Conservation (phyloP, 495 filamentous ascomycete genomes). For the Astrocystis sublimbata region DNA sequence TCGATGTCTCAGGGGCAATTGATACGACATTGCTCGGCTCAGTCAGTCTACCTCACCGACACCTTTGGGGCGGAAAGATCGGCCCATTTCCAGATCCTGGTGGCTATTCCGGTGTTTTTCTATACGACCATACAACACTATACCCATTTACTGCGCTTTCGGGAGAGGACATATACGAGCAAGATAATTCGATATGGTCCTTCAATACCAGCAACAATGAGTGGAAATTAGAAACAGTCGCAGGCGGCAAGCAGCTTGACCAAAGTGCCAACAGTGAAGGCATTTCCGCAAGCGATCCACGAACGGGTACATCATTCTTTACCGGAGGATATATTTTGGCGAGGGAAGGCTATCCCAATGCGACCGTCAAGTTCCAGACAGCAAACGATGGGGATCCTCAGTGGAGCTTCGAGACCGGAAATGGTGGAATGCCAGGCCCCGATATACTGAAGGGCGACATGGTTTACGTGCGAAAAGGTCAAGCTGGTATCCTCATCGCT, state of each 20-base stretch:
- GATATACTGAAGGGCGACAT: constrained; percentile 7
- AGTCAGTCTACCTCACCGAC: background rate
- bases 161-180: constrained; percentile 11
- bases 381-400: background rate
- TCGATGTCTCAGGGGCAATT: constrained; percentile 11
- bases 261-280: constrained; percentile 17
- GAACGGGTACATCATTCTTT: constrained; percentile 18
- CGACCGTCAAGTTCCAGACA: constrained; percentile 17
- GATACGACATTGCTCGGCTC: constrained; percentile 12
- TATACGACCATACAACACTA: constrained; percentile 20
- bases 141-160: constrained; percentile 17
- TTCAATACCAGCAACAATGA: constrained; percentile 15
- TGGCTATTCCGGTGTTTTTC: constrained; percentile 15
- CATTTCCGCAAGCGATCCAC: constrained; percentile 16
- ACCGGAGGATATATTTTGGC: constrained; percentile 13
- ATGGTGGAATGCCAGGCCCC: constrained; percentile 4
- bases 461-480: constrained; percentile 20
- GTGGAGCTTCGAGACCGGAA: constrained; percentile 11
- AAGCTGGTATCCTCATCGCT: constrained; percentile 15
- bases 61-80: background rate
- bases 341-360: constrained; percentile 13
- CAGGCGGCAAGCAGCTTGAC: constrained; percentile 14
- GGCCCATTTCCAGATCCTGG: background rate
- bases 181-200: constrained; percentile 14
- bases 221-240: constrained; percentile 2